phyloP scores from a whole-genome alignment of 805 yeast species.

The Saccharomyces mikatae region DNA sequence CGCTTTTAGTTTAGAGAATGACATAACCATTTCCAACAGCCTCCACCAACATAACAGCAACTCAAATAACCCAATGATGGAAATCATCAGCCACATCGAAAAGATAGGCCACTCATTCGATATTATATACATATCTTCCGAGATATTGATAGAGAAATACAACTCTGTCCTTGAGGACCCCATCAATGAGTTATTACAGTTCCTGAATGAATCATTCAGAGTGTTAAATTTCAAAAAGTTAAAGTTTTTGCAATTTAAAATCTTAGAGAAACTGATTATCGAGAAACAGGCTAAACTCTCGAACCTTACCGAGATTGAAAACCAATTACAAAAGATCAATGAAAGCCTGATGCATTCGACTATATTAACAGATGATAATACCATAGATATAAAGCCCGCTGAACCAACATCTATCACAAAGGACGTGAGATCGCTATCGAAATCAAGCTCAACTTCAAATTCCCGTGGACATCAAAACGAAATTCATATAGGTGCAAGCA shows the following conservation, averaged over 20 bases:
- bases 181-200: constrained; percentile 29
- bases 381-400: constrained; percentile 10
- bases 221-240: constrained; percentile 54
- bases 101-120: constrained; percentile 83
- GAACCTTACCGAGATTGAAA: constrained; percentile 29
- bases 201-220: constrained; percentile 29
- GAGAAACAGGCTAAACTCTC: constrained; percentile 29
- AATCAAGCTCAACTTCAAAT: background rate
- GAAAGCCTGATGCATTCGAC: background rate
- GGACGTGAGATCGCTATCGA: background rate
- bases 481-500: background rate
- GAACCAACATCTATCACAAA: constrained; percentile 13
- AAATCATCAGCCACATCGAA: constrained; percentile 51
- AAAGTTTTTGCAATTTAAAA: constrained; percentile 44
- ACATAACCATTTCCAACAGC: constrained; percentile 45
- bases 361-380: constrained; percentile 9
- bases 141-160: constrained; percentile 36
- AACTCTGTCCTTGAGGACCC: constrained; percentile 34
- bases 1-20: constrained; percentile 49
- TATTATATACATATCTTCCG: constrained; percentile 49
- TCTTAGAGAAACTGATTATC: constrained; percentile 34
- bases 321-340: constrained; percentile 22
- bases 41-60: constrained; percentile 24
- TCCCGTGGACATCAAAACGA: background rate
- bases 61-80: background rate